Conservation (phyloP, 805 yeast species). For the Candida germanica region DNA sequence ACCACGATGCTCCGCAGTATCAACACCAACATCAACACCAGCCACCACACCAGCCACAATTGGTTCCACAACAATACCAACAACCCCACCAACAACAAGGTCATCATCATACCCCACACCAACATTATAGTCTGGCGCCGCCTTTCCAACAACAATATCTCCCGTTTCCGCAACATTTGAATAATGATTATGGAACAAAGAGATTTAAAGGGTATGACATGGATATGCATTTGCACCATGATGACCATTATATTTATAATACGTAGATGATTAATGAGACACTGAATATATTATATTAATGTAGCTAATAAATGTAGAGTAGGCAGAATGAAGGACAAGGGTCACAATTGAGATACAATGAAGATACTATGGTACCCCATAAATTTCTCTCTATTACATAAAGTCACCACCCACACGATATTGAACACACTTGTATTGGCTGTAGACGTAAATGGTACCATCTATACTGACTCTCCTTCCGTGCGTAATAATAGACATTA, state of each 20-base stretch:
- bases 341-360: no score
- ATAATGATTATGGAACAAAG: slow-evolving; percentile 4
- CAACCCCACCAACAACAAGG: not conserved
- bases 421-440: no score
- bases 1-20: slow-evolving; percentile 10
- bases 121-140: not conserved
- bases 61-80: not conserved
- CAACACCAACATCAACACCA: slow-evolving; percentile 6
- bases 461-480: not conserved
- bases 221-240: slow-evolving; percentile 12
- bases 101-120: not conserved
- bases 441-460: not conserved
- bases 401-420: no score
- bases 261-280: slow-evolving; percentile 4
- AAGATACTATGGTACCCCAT: no score
- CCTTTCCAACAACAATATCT: slow-evolving; percentile 2
- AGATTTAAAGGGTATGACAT: slow-evolving; percentile 9
- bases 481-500: no score
- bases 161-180: slow-evolving; percentile 11
- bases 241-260: slow-evolving; percentile 11
- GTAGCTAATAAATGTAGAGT: no score
- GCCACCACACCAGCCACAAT: slow-evolving; percentile 7
- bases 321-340: no score
- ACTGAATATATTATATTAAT: no score
- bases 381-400: no score